phyloP scores from a whole-genome alignment of 208 protist species.

The Acanthamoeba healyi region DNA sequence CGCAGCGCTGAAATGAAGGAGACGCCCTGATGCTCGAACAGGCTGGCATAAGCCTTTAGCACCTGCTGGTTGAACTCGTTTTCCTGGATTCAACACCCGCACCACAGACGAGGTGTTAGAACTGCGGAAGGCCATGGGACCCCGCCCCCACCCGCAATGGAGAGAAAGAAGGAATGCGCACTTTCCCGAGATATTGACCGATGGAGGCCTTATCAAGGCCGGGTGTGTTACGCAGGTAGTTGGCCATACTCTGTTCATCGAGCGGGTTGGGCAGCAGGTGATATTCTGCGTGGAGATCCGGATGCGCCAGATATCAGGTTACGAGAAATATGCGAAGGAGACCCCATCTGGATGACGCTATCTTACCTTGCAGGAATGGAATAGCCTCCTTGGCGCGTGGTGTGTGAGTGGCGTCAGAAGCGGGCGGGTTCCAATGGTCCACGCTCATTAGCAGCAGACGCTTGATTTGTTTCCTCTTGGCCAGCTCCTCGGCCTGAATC shows the following conservation, averaged over 20 bases:
- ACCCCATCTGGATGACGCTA: no score
- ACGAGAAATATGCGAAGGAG: no score
- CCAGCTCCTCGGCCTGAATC: constrained; percentile 40
- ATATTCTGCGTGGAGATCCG: no score
- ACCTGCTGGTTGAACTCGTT: constrained; percentile 23
- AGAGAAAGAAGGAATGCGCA: not conserved
- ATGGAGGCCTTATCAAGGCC: constrained; percentile 52
- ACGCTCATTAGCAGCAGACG: constrained; percentile 26
- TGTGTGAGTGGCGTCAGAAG: no score
- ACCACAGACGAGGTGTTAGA: no score
- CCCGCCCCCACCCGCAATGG: no score
- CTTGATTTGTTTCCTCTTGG: constrained; percentile 75
- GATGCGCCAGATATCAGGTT: no score
- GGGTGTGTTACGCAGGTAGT: constrained; percentile 39
- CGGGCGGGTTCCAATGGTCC: constrained; percentile 71
- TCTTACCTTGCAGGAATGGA: constrained; percentile 63
- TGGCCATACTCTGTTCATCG: constrained; percentile 26
- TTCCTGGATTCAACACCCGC: not conserved
- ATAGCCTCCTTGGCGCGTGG: constrained; percentile 59
- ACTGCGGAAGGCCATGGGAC: no score
- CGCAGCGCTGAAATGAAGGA: constrained; percentile 27
- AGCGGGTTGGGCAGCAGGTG: constrained; percentile 56
- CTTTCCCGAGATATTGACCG: constrained; percentile 62
- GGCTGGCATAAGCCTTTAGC: constrained; percentile 59
- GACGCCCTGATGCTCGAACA: constrained; percentile 61